These are phyloP conservation scores for Bathelium albidoporum DNA, from an alignment of 495 filamentous ascomycete species.

Conservation along the genomic window DNA sequence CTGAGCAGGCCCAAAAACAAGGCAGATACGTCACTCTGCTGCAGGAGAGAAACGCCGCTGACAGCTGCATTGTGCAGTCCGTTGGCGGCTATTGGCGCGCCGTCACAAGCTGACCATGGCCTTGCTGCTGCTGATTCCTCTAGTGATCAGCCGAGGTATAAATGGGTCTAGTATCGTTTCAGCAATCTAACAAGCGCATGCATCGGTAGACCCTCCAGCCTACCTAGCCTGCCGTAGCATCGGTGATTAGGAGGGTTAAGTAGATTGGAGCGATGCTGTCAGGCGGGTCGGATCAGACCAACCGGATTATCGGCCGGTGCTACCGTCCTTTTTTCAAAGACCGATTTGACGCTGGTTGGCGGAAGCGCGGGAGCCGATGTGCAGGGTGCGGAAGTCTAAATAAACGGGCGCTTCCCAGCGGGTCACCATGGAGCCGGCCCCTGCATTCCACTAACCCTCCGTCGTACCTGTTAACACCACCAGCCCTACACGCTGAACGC, in stretches of 20 bases:
- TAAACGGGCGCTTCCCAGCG: conserved; percentile 3
- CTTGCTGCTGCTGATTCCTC: neutral
- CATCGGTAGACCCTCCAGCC: too few relatives aligned
- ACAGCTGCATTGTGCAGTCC: neutral
- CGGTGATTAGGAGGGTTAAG: neutral
- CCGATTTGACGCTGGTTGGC: conserved; percentile 3
- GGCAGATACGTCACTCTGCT: neutral
- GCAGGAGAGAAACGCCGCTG: neutral
- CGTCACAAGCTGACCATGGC: neutral
- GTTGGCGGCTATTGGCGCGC: neutral
- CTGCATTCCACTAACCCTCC: neutral
- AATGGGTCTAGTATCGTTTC: too few relatives aligned
- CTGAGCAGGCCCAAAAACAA: neutral
- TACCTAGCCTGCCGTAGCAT: too few relatives aligned
- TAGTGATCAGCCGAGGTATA: neutral
- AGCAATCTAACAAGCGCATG: neutral
- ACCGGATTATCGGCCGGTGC: neutral
- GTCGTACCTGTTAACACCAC: neutral
- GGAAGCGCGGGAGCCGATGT: neutral
- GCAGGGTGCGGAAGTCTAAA: conserved; percentile 2
- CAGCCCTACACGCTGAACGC: neutral
- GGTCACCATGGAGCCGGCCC: neutral
- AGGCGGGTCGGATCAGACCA: neutral
- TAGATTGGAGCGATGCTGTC: neutral
- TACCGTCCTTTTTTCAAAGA: neutral